These are phyloP conservation scores for Panicum miliaceum DNA, from an alignment of 176 grass and related monocot species.

Conservation along the genomic window DNA sequence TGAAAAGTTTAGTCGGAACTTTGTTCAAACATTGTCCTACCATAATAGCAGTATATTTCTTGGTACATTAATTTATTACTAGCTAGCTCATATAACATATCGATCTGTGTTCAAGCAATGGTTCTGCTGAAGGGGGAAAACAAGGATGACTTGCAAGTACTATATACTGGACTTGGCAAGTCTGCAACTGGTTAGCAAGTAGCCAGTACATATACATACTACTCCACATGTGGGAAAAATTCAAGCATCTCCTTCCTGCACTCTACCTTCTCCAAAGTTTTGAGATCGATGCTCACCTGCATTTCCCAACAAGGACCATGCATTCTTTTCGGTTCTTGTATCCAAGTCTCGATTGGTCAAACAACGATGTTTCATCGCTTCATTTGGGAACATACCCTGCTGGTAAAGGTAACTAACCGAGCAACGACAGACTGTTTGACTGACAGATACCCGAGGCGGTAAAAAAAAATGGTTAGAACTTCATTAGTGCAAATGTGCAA, in stretches of 20 bases:
- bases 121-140: not conserved
- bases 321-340: not conserved
- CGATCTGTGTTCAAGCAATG: not conserved
- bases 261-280: not conserved
- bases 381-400: not conserved
- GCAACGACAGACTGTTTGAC: not conserved
- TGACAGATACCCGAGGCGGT: not conserved
- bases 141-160: not conserved
- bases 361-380: not conserved
- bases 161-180: not conserved
- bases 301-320: not conserved
- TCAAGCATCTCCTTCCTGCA: not conserved
- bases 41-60: not conserved
- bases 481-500: not conserved
- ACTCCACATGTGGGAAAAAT: not conserved
- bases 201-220: not conserved
- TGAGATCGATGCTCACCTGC: not conserved
- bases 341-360: not conserved
- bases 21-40: not conserved
- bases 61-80: not conserved
- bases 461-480: not conserved
- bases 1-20: not conserved
- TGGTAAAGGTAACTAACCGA: not conserved
- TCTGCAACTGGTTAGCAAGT: not conserved
- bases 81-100: not conserved